Conservation (phyloP, 1,284 basidiomycete species). For the Sporisorium scitamineum region DNA sequence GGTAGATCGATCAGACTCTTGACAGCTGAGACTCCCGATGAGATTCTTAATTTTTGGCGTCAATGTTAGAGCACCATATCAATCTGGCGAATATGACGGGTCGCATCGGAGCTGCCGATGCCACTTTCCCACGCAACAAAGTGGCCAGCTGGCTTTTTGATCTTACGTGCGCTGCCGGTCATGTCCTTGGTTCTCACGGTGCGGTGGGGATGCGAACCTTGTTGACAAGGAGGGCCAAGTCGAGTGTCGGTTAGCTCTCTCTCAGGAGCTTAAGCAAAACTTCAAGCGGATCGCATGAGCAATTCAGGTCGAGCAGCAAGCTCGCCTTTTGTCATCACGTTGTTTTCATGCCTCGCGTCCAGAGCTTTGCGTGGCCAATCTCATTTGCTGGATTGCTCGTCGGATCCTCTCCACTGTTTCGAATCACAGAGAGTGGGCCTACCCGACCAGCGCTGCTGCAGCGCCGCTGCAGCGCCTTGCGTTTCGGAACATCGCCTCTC, state of each 20-base stretch:
- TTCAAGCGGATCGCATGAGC: not conserved
- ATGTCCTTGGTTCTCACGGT: not conserved
- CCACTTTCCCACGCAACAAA: not conserved
- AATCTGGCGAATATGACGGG: too few species aligned
- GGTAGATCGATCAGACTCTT: not conserved
- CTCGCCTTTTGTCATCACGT: not conserved
- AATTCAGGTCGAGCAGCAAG: not conserved
- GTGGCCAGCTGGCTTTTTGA: not conserved
- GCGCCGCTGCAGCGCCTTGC: not conserved
- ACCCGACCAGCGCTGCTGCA: not conserved
- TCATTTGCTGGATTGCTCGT: not conserved
- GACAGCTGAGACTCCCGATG: not conserved
- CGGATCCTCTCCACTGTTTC: not conserved
- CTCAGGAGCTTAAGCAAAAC: not conserved
- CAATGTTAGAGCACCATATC: not conserved
- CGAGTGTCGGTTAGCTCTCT: not conserved
- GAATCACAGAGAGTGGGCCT: not conserved
- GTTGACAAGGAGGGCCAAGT: not conserved
- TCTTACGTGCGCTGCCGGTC: not conserved
- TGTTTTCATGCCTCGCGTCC: conserved; percentile 8
- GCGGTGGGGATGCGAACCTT: not conserved
- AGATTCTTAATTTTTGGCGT: too few species aligned
- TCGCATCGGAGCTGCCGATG: not conserved
- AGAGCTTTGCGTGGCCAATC: conserved; percentile 1
- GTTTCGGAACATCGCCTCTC: too few species aligned